phyloP scores from a whole-genome alignment of 2,329 filamentous ascomycete species.

The Nemania abortiva region DNA sequence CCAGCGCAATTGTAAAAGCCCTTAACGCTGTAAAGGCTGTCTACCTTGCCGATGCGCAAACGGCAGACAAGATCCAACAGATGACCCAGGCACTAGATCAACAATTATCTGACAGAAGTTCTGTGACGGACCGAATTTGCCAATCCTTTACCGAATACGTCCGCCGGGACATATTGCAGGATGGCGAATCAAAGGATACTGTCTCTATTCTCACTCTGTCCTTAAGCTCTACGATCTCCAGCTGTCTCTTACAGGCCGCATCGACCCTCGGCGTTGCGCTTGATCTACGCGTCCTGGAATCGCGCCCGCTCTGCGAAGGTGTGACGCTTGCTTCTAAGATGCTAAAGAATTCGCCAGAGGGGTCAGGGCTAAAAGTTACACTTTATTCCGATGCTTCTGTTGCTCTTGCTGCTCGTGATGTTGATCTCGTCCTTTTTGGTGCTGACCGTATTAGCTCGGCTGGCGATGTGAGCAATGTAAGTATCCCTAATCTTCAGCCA shows the following conservation, averaged over 20 bases:
- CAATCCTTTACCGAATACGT: slow-evolving; percentile 54
- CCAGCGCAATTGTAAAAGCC: slow-evolving; percentile 61
- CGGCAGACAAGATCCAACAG: slow-evolving; percentile 43
- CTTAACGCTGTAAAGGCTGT: slow-evolving; percentile 56
- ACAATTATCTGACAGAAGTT: slow-evolving; percentile 38
- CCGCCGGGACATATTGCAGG: slow-evolving; percentile 36
- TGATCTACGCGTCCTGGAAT: slow-evolving; percentile 73
- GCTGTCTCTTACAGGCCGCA: slow-evolving; percentile 60
- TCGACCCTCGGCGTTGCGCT: slow-evolving; percentile 54
- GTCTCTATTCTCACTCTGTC: slow-evolving; percentile 71
- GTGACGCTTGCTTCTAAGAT: slow-evolving; percentile 65
- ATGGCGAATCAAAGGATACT: slow-evolving; percentile 30
- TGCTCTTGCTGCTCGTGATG: slow-evolving; percentile 63
- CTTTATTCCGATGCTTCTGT: slow-evolving; percentile 72
- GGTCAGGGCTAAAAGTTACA: slow-evolving; percentile 53
- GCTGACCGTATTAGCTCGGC: slow-evolving; percentile 70
- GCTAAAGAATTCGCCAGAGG: slow-evolving; percentile 36
- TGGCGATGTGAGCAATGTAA: slow-evolving; percentile 70
- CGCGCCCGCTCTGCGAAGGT: slow-evolving; percentile 75
- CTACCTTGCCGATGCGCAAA: slow-evolving; percentile 40
- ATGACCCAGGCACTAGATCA: slow-evolving; percentile 46
- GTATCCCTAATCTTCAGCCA: too few relatives aligned
- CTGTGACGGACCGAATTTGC: slow-evolving; percentile 49
- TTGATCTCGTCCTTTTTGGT: slow-evolving; percentile 71
- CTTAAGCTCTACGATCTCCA: slow-evolving; percentile 70